These are phyloP conservation scores for Vigna mungo DNA, from an alignment of 306 rosid genomes.

Conservation along the genomic window DNA sequence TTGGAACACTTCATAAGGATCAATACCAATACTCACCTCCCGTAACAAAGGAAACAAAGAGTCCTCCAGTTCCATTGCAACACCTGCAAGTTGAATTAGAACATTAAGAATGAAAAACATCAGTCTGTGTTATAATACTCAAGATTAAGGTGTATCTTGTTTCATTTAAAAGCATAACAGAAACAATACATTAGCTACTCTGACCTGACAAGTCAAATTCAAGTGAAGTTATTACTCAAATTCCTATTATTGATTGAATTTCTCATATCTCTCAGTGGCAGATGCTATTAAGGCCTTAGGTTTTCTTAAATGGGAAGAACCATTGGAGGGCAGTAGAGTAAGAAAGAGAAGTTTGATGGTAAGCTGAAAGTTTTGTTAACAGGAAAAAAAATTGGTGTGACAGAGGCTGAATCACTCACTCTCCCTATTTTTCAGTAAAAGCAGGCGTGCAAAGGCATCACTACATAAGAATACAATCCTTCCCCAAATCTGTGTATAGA, in stretches of 20 bases:
- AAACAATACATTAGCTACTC: not conserved
- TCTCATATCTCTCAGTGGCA: not conserved
- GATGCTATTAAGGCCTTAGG: not conserved
- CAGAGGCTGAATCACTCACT: slow-evolving; percentile 4
- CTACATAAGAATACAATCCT: not conserved
- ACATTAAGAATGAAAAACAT: slow-evolving; percentile 23
- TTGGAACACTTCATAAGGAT: slow-evolving; percentile 95
- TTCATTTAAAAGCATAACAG: not conserved
- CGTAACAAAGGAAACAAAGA: slow-evolving; percentile 88
- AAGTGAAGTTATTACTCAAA: slow-evolving; percentile 1
- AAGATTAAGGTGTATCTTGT: not conserved
- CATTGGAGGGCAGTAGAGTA: not conserved
- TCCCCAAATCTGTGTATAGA: not conserved
- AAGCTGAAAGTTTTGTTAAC: not conserved
- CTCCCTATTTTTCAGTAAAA: not conserved
- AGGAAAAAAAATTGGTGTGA: not conserved
- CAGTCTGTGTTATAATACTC: not conserved
- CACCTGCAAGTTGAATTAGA: slow-evolving; percentile 63
- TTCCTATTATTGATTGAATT: slow-evolving; percentile 1
- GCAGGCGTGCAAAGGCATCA: too few species aligned
- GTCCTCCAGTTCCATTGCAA: slow-evolving; percentile 99
- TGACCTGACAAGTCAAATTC: slow-evolving; percentile 9
- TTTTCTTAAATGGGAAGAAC: not conserved
- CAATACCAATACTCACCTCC: slow-evolving; percentile 86
- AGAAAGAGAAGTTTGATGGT: slow-evolving; percentile 11